Base-by-base conservation (phyloP, 2,329 filamentous ascomycete species). In the Phoma herbarum region DNA sequence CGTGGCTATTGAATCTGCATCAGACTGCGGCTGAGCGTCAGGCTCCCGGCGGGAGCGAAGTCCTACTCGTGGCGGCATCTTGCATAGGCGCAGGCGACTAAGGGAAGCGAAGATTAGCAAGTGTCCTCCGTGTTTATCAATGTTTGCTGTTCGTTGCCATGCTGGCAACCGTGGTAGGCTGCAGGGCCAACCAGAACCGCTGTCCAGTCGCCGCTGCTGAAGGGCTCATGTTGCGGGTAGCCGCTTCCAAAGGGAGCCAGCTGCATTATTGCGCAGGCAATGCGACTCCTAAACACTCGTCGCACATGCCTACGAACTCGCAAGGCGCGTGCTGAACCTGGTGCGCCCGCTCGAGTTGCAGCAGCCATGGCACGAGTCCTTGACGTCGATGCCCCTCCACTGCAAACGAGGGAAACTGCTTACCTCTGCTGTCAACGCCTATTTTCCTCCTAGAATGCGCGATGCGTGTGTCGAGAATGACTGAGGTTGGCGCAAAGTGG, bases 1-100 rank as follows among this genome's bases (percentile, higher is more conserved):
- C 23, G 81, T 83, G 62, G 79, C 74, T 66, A 81, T 79, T 26
- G 79, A 76, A 62, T 82, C 81, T 57, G 69, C 71, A 58, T 77
- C 75, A 49, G 74, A 75, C 60, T 72, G 70, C 57, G 65, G 70
- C 58, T 74, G 74, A 33, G 67, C 62, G 48, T 75, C 74, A 49
- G 70, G 66, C 52, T 74, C 70, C 54, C 70, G 63, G 62, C 72
- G 72, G 59, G 66, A 68, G 62, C 68, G 69, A 53, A 72, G 62
- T 51, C 69, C 68, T 37, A 63, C 52, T 60, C 71, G 72, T 56
- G 70, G 67, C 60, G 70, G 69, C 71, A 73, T 72, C 55, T 60
- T 67, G 63, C 63, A 65, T 69, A 55, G 52, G 58, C 54, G 61
- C 59, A 57, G 41, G 52, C 22, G 47, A 43, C 46, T 65, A 52